Evolutionary conservation across 257 asterid genomes (phyloP), one percentile per base, ranked within the genome.

Genomic region (Solanum pimpinellifolium): DNA sequence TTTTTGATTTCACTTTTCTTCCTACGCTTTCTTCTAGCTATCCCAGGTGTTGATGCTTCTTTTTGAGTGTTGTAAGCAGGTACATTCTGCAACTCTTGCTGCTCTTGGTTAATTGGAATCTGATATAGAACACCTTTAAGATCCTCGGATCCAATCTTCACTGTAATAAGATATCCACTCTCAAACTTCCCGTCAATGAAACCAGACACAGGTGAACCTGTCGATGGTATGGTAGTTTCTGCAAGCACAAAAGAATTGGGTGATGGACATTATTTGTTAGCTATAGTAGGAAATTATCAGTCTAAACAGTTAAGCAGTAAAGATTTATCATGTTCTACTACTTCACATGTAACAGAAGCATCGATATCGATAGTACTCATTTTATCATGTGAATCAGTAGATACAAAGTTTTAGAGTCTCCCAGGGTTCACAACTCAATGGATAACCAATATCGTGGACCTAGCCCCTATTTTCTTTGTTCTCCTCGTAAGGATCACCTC

Each of bases 161-260:
- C 96, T 1, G 98, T 97, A 4, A 97, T 76, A 6, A 95, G 98
- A 86, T 97, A 97, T 42, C 99, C 99, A 7, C 95, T 90, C 11
- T 95, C 99, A 47, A 97, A 97, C 75, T 94, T 95, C 7, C 98
- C 98, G 80, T 97, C 98, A 12, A 97, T 95, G 86, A 94, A 93
- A 6, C 98, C 99, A 15, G 70, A 76, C 44, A 97, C 96, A 3
- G 88, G 89, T 8, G 93, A 73, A 29, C 91, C 94, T 6, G 90
- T 31, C 8, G 93, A 77, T 12, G 91, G 85, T 62, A 86, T 20
- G 27, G 90, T 42, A 16, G 92, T 59, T 80, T 14, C 93, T 89
- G 93, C 86, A 81, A 88, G 59, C 29, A 76, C 76, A 86, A 33
- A 35, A 29, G 59, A 83, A 73, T 72, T 69, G 11, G 85, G 29